These are phyloP conservation scores for Bruguiera parviflora DNA, from an alignment of 345 rosid genomes.

Conservation along the genomic window DNA sequence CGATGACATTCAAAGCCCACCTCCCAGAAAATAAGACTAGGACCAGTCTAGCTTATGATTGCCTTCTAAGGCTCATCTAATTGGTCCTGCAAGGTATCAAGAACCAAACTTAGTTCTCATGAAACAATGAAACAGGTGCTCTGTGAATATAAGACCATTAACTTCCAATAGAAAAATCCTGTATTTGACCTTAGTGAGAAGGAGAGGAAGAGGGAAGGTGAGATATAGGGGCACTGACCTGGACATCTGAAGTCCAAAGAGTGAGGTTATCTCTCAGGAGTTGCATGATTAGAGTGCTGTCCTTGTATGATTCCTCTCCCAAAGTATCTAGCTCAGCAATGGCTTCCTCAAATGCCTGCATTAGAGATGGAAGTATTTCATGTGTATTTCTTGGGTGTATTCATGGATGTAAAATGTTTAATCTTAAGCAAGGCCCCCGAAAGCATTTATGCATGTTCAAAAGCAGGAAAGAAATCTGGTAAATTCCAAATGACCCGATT, in stretches of 20 bases:
- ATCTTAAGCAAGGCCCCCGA: too few relatives aligned
- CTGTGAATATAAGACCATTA: background rate
- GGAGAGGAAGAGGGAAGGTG: constrained; percentile 2
- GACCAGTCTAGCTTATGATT: constrained; percentile 22
- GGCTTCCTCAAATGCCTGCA: constrained; percentile 67
- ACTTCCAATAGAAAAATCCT: background rate
- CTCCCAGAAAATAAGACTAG: constrained; percentile 48
- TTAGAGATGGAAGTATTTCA: background rate
- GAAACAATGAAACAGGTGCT: background rate
- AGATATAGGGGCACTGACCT: constrained; percentile 36
- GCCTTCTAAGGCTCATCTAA: constrained; percentile 62
- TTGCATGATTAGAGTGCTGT: constrained; percentile 66
- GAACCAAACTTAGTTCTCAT: background rate
- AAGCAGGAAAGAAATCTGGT: constrained; percentile 1
- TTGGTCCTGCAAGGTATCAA: constrained; percentile 51
- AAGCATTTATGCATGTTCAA: background rate
- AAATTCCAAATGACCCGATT: background rate
- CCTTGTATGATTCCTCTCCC: constrained; percentile 65
- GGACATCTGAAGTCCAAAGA: constrained; percentile 90
- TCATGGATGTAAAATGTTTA: too few relatives aligned
- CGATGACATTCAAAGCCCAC: constrained; percentile 74
- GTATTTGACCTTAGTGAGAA: background rate
- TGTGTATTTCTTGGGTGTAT: background rate
- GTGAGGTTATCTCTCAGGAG: constrained; percentile 59
- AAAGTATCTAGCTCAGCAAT: constrained; percentile 64